Conservation (phyloP, 2,329 filamentous ascomycete species). For the Ascochyta clinopodiicola region DNA sequence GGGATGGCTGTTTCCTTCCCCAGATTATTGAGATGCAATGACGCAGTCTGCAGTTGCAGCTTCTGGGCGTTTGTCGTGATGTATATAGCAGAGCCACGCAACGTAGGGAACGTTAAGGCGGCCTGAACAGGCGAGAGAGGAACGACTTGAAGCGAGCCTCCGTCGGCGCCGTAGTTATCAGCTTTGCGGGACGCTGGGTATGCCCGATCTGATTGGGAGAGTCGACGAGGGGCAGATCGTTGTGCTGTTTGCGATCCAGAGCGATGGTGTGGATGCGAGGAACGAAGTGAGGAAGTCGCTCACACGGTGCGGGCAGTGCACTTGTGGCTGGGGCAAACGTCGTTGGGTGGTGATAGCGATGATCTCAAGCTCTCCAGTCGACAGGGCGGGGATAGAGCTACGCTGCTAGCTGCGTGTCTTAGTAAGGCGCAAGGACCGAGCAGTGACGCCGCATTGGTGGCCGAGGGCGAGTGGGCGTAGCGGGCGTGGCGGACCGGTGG, state of each 20-base stretch:
- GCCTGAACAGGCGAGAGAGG: slow-evolving; percentile 53
- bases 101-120: slow-evolving; percentile 48
- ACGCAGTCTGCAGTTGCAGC: slow-evolving; percentile 26
- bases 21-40: slow-evolving; percentile 18
- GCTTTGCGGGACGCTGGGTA: slow-evolving; percentile 38
- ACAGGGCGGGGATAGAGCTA: slow-evolving; percentile 36
- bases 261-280: slow-evolving; percentile 34
- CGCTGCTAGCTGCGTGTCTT: slow-evolving; percentile 32
- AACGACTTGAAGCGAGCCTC: slow-evolving; percentile 54
- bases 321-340: slow-evolving; percentile 20
- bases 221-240: slow-evolving; percentile 44
- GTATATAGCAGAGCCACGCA: not conserved
- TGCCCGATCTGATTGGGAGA: slow-evolving; percentile 36
- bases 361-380: slow-evolving; percentile 30
- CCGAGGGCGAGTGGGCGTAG: slow-evolving; percentile 23
- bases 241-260: slow-evolving; percentile 49
- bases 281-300: slow-evolving; percentile 16
- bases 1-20: slow-evolving; percentile 25
- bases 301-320: slow-evolving; percentile 27
- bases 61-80: slow-evolving; percentile 5
- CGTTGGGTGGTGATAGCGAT: slow-evolving; percentile 30
- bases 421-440: slow-evolving; percentile 28
- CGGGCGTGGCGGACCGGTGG: slow-evolving; percentile 36
- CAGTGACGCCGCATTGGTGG: slow-evolving; percentile 26
- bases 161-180: slow-evolving; percentile 49